Evolutionary conservation across 257 asterid species (phyloP).

Genomic region (Fraxinus cuspidata): DNA sequence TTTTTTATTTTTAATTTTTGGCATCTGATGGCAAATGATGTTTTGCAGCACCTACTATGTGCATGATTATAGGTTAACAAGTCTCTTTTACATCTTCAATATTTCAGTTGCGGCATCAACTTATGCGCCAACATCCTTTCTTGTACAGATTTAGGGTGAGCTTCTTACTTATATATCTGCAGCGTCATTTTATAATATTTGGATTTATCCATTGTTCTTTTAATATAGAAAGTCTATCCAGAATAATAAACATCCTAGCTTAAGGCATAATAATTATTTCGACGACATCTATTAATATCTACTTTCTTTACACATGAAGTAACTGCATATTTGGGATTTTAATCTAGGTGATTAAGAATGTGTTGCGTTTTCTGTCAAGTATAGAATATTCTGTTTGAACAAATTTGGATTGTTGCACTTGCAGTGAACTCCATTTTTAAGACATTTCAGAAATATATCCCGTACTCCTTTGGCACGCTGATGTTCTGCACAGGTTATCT

Average conservation of each 20-base stretch:
- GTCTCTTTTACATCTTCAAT: constrained; percentile 13
- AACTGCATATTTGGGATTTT: background rate
- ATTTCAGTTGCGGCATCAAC: constrained; percentile 41
- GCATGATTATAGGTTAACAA: background rate
- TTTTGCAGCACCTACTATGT: background rate
- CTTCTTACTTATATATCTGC: background rate
- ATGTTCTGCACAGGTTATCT: no score
- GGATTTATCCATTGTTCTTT: background rate
- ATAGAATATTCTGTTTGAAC: no score
- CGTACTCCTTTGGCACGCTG: no score
- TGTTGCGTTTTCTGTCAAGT: background rate
- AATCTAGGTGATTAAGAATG: background rate
- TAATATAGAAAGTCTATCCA: background rate
- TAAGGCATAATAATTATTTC: background rate
- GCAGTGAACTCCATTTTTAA: no score
- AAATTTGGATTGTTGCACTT: no score
- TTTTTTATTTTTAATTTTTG: background rate
- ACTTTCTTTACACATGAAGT: background rate
- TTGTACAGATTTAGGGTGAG: constrained; percentile 41
- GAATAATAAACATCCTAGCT: background rate
- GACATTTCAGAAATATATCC: no score
- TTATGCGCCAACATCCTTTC: constrained; percentile 34
- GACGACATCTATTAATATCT: background rate
- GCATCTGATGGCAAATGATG: background rate
- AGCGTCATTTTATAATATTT: background rate